A percentile compares a stretch with the other conserved stretches of the same genome.
Conservation (phyloP, 2,329 filamentous ascomycete species). For the Sordariomycetes sp. region DNA sequence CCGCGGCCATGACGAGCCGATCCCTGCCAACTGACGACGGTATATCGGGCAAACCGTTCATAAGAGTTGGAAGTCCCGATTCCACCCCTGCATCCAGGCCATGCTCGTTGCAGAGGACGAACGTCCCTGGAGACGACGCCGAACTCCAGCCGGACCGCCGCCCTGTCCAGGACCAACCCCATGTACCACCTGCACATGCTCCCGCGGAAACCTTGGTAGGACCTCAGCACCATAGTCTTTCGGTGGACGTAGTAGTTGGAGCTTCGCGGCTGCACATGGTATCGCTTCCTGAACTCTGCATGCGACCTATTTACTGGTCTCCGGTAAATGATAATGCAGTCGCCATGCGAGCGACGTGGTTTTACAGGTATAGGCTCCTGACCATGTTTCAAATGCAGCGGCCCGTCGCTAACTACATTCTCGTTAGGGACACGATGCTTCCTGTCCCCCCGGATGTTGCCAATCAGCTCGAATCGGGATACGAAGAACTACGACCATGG, state of each 20-base stretch:
- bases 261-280: constrained; percentile 85
- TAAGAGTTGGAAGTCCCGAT: constrained; percentile 27
- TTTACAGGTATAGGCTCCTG: constrained; percentile 52
- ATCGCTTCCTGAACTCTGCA: constrained; percentile 64
- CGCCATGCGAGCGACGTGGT: constrained; percentile 86
- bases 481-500: constrained; percentile 75
- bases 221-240: neutral
- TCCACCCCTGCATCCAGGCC: constrained; percentile 5
- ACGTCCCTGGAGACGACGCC: neutral
- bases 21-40: constrained; percentile 26
- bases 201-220: neutral
- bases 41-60: constrained; percentile 40
- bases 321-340: constrained; percentile 79
- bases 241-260: constrained; percentile 62
- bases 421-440: constrained; percentile 63
- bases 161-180: neutral
- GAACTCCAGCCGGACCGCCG: neutral
- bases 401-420: neutral
- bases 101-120: neutral
- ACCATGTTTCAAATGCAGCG: neutral
- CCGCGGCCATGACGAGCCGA: neutral
- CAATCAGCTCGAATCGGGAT: constrained; percentile 87
- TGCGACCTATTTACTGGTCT: constrained; percentile 98
- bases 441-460: constrained; percentile 76
- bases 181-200: neutral